Base-by-base conservation (phyloP, 495 filamentous ascomycete genomes). In the Barbatosphaeria neglecta region DNA sequence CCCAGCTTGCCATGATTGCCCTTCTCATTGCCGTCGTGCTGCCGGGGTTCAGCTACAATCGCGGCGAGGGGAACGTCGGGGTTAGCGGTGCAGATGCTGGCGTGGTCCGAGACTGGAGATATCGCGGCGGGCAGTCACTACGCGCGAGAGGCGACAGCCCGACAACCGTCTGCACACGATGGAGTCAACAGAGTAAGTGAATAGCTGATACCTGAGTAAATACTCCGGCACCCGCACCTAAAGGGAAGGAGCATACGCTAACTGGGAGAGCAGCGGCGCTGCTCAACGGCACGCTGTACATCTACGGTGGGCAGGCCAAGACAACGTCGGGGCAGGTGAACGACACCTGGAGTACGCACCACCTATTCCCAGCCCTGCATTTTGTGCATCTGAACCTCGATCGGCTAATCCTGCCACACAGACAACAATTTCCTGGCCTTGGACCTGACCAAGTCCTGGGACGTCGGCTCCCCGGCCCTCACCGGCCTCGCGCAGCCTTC, bases 251-350 rank as follows among this genome's bases (percentile, higher is more conserved):
- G 17, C n/a, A 18, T 22, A 35, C 51, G 61, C 31, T 63, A 51
- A 11, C 17, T 24, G 15, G n/a, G 9, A 2, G 2, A 31, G 8
- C 35, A 71, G 67, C 58, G 27, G 72, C 81, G 17, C 50, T 80
- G 35, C 73, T 87, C 4, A 85, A 86, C 43, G 84, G 83, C 22
- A 87, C 80, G 0, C 58, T 87, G 17, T 87, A 84, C 53, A 70
- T 86, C n/a, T 87, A 86, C 49, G 84, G 84, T 27, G 84, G 84
- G 10, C 73, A 81, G 28, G 66, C 72, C 3, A 81, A 65, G 18
- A 70, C 60, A 5, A 54, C 65, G 8, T 48, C 65, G 16, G 66
- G 71, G 6, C 83, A 87, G 59, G 68, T 47, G 2, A 50, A 54
- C 3, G 59, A 82, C 54, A 79, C 74, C 16, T 87, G 83, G 83